These are phyloP conservation scores for Grosmannia penicillata DNA, from an alignment of 2,329 filamentous ascomycete genomes.

Conservation along the genomic window DNA sequence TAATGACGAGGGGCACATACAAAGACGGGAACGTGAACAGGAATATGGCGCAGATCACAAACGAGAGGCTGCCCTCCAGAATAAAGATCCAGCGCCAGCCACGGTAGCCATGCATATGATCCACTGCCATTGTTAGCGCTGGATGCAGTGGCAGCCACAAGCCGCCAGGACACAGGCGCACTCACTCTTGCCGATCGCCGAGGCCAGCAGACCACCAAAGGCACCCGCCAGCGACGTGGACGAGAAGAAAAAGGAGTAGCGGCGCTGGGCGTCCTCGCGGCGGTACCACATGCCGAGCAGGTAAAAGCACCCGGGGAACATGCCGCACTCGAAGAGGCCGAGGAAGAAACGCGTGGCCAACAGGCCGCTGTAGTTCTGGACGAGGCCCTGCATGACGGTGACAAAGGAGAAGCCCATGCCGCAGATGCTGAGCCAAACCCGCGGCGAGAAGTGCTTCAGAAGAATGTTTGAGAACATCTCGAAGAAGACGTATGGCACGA, in stretches of 20 bases:
- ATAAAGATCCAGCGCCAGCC: conserved; percentile 82
- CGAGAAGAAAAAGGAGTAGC: conserved; percentile 89
- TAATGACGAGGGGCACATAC: conserved; percentile 15
- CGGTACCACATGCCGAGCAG: conserved; percentile 83
- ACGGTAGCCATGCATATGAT: conserved; percentile 47
- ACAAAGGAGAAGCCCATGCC: conserved; percentile 49
- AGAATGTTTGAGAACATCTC: conserved; percentile 63
- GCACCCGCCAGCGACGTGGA: conserved; percentile 66
- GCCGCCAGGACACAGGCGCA: conserved; percentile 7
- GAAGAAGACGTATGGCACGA: conserved; percentile 59
- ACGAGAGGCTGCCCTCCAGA: conserved; percentile 53
- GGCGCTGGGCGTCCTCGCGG: conserved; percentile 73
- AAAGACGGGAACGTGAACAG: conserved; percentile 61
- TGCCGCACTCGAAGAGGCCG: conserved; percentile 39
- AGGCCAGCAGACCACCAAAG: conserved; percentile 75
- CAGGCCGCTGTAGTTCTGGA: conserved; percentile 18
- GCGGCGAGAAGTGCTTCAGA: conserved; percentile 50
- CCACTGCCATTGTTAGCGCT: conserved; percentile 29
- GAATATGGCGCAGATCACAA: conserved; percentile 44
- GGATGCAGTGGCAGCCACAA: neutral
- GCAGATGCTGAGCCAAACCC: conserved; percentile 66
- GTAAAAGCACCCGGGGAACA: conserved; percentile 63
- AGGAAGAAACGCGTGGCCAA: conserved; percentile 23
- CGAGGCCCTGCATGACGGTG: conserved; percentile 17
- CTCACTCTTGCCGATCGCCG: conserved; percentile 65